Conservation (phyloP, 306 rosid species). For the Astragalus glycyphyllos region DNA sequence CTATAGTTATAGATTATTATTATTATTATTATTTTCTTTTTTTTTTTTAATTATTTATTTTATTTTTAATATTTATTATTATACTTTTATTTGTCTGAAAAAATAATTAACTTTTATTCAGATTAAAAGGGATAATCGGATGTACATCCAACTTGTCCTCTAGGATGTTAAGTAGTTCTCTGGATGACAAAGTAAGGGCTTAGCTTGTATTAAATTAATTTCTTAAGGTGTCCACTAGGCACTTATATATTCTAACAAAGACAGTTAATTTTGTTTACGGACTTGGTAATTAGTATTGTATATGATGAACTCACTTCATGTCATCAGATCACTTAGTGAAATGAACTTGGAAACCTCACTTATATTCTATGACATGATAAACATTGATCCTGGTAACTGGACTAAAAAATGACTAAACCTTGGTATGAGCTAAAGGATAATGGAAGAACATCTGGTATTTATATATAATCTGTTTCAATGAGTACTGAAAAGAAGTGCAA, state of each 20-base stretch:
- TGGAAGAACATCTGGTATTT: not conserved
- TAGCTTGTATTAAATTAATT: conserved; percentile 2
- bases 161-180: not conserved
- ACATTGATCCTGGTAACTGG: not conserved
- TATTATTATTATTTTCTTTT: no score
- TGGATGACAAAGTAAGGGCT: conserved; percentile 8
- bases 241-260: not conserved
- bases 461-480: conserved; percentile 8
- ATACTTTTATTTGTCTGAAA: no score
- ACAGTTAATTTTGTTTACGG: not conserved
- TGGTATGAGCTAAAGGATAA: not conserved
- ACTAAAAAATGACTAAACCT: conserved; percentile 14
- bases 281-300: not conserved
- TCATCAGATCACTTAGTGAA: conserved; percentile 10
- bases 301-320: conserved; percentile 8
- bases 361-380: not conserved
- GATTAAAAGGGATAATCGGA: no score
- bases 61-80: no score
- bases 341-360: not conserved
- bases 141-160: no score
- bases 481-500: not conserved
- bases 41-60: no score
- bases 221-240: not conserved
- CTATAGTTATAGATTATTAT: no score
- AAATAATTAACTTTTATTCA: no score